These are phyloP conservation scores for Botryotinia globosa DNA, from an alignment of 2,329 filamentous ascomycete species.

Conservation along the genomic window DNA sequence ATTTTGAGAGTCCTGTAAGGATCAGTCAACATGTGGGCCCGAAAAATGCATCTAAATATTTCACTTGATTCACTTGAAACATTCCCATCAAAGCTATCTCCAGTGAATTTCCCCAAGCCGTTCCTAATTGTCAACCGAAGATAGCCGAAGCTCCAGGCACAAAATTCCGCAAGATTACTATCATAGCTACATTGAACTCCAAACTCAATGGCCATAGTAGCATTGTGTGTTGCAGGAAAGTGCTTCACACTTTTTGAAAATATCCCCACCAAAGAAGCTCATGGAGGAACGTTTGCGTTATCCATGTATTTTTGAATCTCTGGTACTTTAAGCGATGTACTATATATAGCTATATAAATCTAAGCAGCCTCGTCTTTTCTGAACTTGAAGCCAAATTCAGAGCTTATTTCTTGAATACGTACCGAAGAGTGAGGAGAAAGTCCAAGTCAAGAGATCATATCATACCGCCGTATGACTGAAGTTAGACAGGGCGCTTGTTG, in stretches of 20 bases:
- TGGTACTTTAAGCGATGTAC: neutral
- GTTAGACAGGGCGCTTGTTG: neutral
- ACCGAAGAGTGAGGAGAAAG: neutral
- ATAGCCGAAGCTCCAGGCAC: neutral
- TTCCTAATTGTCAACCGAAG: neutral
- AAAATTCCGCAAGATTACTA: neutral
- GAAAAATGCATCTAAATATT: rapidly evolving
- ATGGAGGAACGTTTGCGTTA: neutral
- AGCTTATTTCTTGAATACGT: neutral
- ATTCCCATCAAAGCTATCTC: neutral
- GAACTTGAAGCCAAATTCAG: neutral
- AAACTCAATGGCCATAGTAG: neutral
- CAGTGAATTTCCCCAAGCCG: neutral
- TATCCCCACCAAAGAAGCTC: neutral
- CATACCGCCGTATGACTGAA: neutral
- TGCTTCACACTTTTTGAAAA: no score
- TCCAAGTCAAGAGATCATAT: neutral
- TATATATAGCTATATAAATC: no score
- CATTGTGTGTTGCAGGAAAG: neutral
- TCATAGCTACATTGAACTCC: neutral
- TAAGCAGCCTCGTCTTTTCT: neutral
- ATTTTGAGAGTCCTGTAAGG: neutral
- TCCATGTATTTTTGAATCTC: neutral
- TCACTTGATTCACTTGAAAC: neutral
- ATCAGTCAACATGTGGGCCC: no score